A percentile compares a stretch with the other conserved stretches of the same genome.
Evolutionary conservation across 805 yeast species (phyloP).

Genomic region (Pichia gijzeniarum): DNA sequence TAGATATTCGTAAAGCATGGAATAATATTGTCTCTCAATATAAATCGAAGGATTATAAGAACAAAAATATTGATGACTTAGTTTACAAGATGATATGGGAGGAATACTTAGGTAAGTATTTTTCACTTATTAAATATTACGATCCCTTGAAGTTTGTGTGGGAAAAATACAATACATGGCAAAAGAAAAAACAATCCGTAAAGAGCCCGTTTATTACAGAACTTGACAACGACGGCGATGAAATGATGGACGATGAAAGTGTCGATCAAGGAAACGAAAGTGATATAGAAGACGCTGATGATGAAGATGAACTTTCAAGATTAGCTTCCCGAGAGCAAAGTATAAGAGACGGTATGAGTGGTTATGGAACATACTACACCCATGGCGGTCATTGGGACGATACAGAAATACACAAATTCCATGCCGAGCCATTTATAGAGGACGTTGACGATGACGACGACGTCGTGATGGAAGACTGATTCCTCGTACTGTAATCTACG

Average conservation of each 20-base stretch:
- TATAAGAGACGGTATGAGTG: conserved; percentile 12
- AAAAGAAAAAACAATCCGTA: neutral
- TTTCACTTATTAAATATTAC: conserved; percentile 15
- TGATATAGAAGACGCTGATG: neutral
- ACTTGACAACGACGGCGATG: conserved; percentile 11
- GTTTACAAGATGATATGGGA: conserved; percentile 14
- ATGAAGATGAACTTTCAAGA: neutral
- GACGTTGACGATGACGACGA: conserved; percentile 8
- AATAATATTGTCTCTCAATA: conserved; percentile 7
- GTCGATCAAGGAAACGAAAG: neutral
- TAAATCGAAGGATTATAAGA: conserved; percentile 1
- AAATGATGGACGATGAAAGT: conserved; percentile 5
- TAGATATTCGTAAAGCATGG: conserved; percentile 13
- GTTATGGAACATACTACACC: conserved; percentile 15
- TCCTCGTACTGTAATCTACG: neutral
- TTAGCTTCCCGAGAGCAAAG: conserved; percentile 1
- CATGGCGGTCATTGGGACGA: conserved; percentile 12
- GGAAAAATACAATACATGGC: conserved; percentile 13
- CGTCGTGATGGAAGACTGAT: conserved; percentile 10
- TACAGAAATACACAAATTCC: too few species aligned
- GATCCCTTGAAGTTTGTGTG: conserved; percentile 16
- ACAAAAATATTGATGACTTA: conserved; percentile 5
- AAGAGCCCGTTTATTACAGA: conserved; percentile 6
- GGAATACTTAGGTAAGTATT: conserved; percentile 16
- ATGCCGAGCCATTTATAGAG: neutral